A percentile compares a stretch with the other conserved stretches of the same genome.
Evolutionary conservation across 768 basidiomycete species (phyloP).

Genomic region (Phylloporus arenicola): DNA sequence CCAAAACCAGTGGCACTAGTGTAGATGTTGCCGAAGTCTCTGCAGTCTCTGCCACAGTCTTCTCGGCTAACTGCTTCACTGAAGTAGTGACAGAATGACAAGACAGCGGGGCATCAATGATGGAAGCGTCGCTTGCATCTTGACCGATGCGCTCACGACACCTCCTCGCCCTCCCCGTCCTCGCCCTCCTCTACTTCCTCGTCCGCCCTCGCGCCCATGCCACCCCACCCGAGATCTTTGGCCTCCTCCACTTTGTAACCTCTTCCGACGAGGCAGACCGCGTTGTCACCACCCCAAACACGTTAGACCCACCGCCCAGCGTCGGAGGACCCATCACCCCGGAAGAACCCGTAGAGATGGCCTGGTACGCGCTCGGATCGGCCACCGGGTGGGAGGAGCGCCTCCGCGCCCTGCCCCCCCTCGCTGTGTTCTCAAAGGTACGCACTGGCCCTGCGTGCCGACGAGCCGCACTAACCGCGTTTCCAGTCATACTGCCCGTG

Average conservation of each 20-base stretch:
- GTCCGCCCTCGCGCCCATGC: conserved; percentile 17
- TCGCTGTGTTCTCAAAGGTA: conserved; percentile 82
- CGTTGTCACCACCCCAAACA: conserved; percentile 14
- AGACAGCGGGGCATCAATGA: too few relatives aligned
- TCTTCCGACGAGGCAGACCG: conserved; percentile 27
- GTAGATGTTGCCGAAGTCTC: too few relatives aligned
- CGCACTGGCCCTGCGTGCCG: too few relatives aligned
- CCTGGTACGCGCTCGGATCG: conserved; percentile 49
- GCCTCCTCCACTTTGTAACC: conserved; percentile 62
- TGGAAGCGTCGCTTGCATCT: too few relatives aligned
- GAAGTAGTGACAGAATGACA: too few relatives aligned
- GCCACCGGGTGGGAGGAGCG: conserved; percentile 27
- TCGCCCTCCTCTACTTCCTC: conserved; percentile 31
- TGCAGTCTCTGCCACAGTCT: too few relatives aligned
- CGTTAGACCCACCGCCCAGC: conserved; percentile 12
- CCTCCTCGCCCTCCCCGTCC: conserved; percentile 31
- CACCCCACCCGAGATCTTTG: conserved; percentile 57
- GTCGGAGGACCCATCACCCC: conserved; percentile 41
- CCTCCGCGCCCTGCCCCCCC: conserved; percentile 45
- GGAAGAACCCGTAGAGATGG: conserved; percentile 42
- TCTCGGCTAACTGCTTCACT: too few relatives aligned
- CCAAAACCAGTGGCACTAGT: too few relatives aligned
- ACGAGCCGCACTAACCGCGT: too few relatives aligned
- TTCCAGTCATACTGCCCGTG: conserved; percentile 70
- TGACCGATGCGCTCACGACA: conserved; percentile 25